Base-by-base conservation (phyloP, 208 protist species). In the Crithidia mellificae region DNA sequence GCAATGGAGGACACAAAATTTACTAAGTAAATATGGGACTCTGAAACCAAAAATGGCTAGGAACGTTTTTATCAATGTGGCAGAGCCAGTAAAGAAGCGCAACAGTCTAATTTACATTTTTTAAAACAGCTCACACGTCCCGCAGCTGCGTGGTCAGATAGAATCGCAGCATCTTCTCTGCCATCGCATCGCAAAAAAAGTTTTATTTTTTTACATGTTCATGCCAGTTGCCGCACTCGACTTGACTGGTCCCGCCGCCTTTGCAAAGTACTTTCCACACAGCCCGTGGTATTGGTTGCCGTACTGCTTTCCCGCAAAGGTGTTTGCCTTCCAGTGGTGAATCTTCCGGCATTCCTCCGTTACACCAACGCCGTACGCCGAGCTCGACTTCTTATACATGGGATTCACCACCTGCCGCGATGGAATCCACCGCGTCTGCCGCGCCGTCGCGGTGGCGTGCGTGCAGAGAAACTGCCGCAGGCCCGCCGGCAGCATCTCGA, bases 161-260 rank as follows among this genome's bases (percentile, higher is more conserved):
- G n/a, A n/a, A n/a, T n/a, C n/a, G n/a, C n/a, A n/a, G n/a, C n/a
- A n/a, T n/a, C n/a, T n/a, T n/a, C n/a, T n/a, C n/a, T n/a, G n/a
- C n/a, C 34, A 11, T 38, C 34, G 34, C 34, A 11, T 38, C 34
- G 34, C 34, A 38, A 38, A n/a, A n/a, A n/a, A n/a, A n/a, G n/a
- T n/a, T n/a, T n/a, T n/a, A n/a, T n/a, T n/a, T n/a, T n/a, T 14
- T 88, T 53, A 94, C 15, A 95, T 62, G 52, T 95, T 95, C 44
- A 95, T 93, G 1, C 84, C 80, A 25, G 83, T 93, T 0, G 90
- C 83, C 2, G 79, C 78, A 49, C 24, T 77, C 22, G 55, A 83
- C 54, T 77, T 75, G 14, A 63, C 66, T 8, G 73, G 71, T 24
- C 76, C 81, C 19, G 59, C 54, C 30, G 79, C 74, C 46, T 78